Percentiles rank a stretch among this genome's conserved stretches.
Evolutionary conservation across 2,329 filamentous ascomycete genomes (phyloP).

Genomic region (Aspergillus vadensis): DNA sequence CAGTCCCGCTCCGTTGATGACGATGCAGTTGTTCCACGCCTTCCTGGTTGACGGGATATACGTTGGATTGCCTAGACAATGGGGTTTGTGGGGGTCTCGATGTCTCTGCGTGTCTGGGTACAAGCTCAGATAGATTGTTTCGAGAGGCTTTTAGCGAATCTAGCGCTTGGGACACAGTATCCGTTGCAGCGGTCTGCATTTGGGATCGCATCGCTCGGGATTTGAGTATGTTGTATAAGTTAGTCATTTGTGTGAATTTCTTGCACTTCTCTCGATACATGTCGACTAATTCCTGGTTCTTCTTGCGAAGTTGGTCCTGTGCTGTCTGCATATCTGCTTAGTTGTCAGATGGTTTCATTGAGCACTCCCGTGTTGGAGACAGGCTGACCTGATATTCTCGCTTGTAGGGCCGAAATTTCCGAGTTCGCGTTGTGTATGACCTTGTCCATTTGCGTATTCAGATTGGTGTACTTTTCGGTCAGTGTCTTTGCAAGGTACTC

Average conservation of each 20-base stretch:
- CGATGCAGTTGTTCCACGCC: constrained; percentile 42
- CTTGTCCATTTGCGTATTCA: constrained; percentile 70
- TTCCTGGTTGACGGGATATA: constrained; percentile 26
- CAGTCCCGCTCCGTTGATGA: constrained; percentile 44
- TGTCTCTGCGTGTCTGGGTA: constrained; percentile 11
- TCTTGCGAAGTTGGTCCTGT: constrained; percentile 65
- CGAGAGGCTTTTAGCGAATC: constrained; percentile 35
- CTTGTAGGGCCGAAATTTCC: constrained; percentile 67
- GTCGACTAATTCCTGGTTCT: constrained; percentile 70
- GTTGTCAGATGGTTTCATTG: neutral
- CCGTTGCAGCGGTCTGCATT: constrained; percentile 57
- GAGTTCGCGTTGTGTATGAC: constrained; percentile 73
- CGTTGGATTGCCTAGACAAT: constrained; percentile 23
- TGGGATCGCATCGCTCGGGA: constrained; percentile 56
- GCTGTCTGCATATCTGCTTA: constrained; percentile 60
- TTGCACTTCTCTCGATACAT: constrained; percentile 70
- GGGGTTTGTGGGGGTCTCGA: constrained; percentile 30
- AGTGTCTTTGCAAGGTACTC: constrained; percentile 71
- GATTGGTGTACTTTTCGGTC: constrained; percentile 67
- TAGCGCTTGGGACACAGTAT: constrained; percentile 53
- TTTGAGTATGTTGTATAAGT: constrained; percentile 60
- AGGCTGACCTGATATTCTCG: constrained; percentile 61
- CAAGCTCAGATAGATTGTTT: constrained; percentile 17
- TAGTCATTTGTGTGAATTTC: constrained; percentile 68
- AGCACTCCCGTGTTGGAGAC: constrained; percentile 22